Conservation (phyloP, 1,284 basidiomycete species). For the Blastosporella zonata region DNA sequence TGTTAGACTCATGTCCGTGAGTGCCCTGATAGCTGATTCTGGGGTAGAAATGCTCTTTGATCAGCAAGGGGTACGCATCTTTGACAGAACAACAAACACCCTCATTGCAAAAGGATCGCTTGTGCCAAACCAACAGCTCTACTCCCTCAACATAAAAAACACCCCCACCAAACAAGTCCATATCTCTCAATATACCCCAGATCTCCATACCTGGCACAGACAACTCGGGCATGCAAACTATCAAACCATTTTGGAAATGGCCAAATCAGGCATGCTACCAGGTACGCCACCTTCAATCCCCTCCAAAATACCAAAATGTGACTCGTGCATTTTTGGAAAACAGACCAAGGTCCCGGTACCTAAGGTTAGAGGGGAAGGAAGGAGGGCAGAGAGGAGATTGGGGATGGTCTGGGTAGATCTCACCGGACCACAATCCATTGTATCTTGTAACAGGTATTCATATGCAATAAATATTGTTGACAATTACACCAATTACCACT, state of each 20-base stretch:
- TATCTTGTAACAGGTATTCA: slow-evolving; percentile 18
- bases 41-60: not conserved
- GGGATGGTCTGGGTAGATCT: slow-evolving; percentile 33
- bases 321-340: slow-evolving; percentile 15
- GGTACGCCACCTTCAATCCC: not conserved
- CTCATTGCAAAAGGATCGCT: not conserved
- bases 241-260: not conserved
- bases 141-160: not conserved
- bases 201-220: not conserved
- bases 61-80: not conserved
- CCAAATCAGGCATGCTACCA: not conserved
- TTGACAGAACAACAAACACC: not conserved
- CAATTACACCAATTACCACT: slow-evolving; percentile 3
- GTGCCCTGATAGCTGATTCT: not conserved
- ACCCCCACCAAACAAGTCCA: not conserved
- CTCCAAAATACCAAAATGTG: slow-evolving; percentile 10
- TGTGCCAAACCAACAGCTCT: not conserved
- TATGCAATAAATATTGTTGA: slow-evolving; percentile 29
- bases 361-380: slow-evolving; percentile 7
- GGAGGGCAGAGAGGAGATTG: slow-evolving; percentile 22
- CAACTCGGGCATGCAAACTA: not conserved
- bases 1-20: slow-evolving; percentile 1
- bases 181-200: not conserved
- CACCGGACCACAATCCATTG: slow-evolving; percentile 16
- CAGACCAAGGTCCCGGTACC: slow-evolving; percentile 12